phyloP scores from a whole-genome alignment of 2,329 filamentous ascomycete genomes.

The Fusarium hostae region DNA sequence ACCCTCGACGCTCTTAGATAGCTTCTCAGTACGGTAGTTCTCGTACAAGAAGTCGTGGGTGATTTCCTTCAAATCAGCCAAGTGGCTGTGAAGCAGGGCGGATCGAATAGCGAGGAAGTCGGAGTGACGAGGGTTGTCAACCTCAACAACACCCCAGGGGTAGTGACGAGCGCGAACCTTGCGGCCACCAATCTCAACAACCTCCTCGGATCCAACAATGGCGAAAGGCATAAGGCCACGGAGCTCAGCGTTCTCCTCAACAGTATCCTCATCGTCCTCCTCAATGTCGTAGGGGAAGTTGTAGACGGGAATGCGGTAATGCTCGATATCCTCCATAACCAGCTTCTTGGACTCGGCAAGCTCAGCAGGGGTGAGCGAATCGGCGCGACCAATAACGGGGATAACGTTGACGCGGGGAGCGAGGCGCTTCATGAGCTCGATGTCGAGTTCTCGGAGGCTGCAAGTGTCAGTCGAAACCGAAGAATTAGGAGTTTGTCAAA shows the following conservation, averaged over 20 bases:
- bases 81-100: constrained; percentile 94
- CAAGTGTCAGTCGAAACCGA: constrained; percentile 1
- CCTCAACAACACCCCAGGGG: constrained; percentile 98
- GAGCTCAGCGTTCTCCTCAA: constrained; percentile 98
- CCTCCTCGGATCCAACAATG: constrained; percentile 96
- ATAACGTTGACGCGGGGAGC: constrained; percentile 99
- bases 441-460: constrained; percentile 97
- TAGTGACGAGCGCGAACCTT: constrained; percentile 96
- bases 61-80: constrained; percentile 99
- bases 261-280: constrained; percentile 98
- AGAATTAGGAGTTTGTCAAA: background rate
- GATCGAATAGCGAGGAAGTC: constrained; percentile 98
- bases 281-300: constrained; percentile 99
- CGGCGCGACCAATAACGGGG: constrained; percentile 97
- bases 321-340: constrained; percentile 99
- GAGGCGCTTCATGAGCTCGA: constrained; percentile 99
- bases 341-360: constrained; percentile 99
- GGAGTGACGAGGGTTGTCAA: constrained; percentile 98
- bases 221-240: constrained; percentile 98
- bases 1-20: constrained; percentile 98
- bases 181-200: constrained; percentile 92
- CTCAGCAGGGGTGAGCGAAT: constrained; percentile 95
- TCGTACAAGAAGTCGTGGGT: constrained; percentile 99
- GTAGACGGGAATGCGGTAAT: constrained; percentile 99
- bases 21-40: constrained; percentile 99